These are phyloP conservation scores for Isabelozyma pseudorhagii DNA, from an alignment of 805 yeast genomes.

Conservation along the genomic window DNA sequence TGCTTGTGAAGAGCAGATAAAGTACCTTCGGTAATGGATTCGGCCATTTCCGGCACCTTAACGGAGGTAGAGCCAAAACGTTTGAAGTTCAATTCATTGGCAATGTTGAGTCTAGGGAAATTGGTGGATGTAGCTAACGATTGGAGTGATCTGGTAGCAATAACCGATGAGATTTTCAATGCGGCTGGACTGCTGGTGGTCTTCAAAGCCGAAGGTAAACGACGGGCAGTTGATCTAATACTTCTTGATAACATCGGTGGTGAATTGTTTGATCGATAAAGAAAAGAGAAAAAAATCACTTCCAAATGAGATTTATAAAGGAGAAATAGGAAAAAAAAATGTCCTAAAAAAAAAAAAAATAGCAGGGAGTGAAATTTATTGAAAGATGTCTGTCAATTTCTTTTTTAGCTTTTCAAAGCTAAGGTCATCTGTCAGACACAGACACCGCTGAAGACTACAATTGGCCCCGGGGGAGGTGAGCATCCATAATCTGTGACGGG, in stretches of 20 bases:
- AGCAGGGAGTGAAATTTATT: neutral
- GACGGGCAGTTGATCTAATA: conserved; percentile 8
- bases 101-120: conserved; percentile 3
- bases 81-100: conserved; percentile 18
- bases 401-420: too few species aligned
- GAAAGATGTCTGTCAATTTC: too few species aligned
- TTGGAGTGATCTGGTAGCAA: conserved; percentile 16
- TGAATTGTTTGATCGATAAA: neutral
- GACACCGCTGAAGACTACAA: too few species aligned
- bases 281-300: neutral
- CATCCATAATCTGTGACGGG: too few species aligned
- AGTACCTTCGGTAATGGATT: conserved; percentile 96
- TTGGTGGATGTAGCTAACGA: conserved; percentile 2
- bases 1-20: conserved; percentile 61
- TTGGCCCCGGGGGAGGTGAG: too few species aligned
- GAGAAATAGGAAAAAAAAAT: neutral
- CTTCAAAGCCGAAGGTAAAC: conserved; percentile 8
- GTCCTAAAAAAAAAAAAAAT: neutral
- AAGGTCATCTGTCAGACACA: too few species aligned
- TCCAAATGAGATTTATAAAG: conserved; percentile 1
- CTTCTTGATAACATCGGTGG: conserved; percentile 12
- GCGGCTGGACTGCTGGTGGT: conserved; percentile 7
- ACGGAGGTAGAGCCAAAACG: conserved; percentile 50
- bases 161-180: conserved; percentile 10
- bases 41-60: conserved; percentile 98